These are phyloP conservation scores for Candida cerambycidarum DNA, from an alignment of 805 yeast species.

Conservation along the genomic window DNA sequence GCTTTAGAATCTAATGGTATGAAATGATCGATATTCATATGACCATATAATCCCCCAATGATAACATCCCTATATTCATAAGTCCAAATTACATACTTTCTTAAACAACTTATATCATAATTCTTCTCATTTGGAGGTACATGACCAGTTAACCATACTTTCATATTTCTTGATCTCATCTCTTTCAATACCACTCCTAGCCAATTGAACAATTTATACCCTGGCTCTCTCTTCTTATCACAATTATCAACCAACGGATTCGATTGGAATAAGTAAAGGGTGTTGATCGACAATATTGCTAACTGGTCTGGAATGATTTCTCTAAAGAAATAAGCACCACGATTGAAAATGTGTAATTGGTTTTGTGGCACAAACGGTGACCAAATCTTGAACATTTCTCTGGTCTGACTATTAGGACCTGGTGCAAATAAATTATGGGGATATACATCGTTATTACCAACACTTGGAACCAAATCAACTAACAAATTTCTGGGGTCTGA, in stretches of 20 bases:
- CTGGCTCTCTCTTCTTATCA: conserved; percentile 71
- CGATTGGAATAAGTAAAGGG: conserved; percentile 69
- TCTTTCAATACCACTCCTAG: conserved; percentile 72
- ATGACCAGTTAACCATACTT: conserved; percentile 87
- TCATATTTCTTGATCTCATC: conserved; percentile 68
- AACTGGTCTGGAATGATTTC: conserved; percentile 80
- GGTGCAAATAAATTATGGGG: conserved; percentile 85
- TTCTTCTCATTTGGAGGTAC: conserved; percentile 86
- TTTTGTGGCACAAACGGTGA: conserved; percentile 69
- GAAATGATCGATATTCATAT: conserved; percentile 88
- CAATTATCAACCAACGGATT: conserved; percentile 85
- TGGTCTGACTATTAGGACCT: conserved; percentile 86
- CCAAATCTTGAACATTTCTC: conserved; percentile 78
- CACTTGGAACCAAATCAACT: conserved; percentile 59
- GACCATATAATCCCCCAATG: conserved; percentile 82
- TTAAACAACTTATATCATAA: conserved; percentile 67
- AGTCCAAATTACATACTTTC: conserved; percentile 77
- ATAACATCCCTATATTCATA: conserved; percentile 82
- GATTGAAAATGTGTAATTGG: conserved; percentile 70
- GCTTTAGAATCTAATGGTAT: conserved; percentile 70
- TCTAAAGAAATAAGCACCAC: conserved; percentile 71
- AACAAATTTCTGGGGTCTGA: conserved; percentile 45
- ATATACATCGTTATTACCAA: conserved; percentile 87
- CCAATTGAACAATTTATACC: conserved; percentile 76
- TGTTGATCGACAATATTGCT: conserved; percentile 77